Evolutionary conservation across 139 green algal species (phyloP).

Genomic region (Chlorella vulgaris): DNA sequence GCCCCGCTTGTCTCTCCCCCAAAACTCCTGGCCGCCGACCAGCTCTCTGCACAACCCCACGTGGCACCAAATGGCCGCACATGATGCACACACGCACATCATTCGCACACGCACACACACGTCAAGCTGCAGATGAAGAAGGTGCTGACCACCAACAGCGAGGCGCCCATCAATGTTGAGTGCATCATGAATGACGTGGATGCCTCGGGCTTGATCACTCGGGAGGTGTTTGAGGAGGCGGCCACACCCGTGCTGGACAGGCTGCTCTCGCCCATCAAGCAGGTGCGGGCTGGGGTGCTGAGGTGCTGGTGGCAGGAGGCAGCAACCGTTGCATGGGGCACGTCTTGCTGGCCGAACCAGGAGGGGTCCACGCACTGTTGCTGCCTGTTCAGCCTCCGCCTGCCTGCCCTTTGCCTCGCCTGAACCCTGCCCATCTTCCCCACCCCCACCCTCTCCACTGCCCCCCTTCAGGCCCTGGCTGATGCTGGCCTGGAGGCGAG

Average conservation of each 20-base stretch:
- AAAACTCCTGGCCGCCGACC: neutral
- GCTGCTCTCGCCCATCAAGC: slow-evolving; percentile 60
- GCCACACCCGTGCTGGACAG: slow-evolving; percentile 61
- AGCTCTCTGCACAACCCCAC: neutral
- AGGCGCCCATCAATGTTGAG: slow-evolving; percentile 91
- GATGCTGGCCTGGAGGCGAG: slow-evolving; percentile 67
- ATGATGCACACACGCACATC: neutral
- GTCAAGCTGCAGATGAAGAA: slow-evolving; percentile 4
- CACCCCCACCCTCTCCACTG: neutral
- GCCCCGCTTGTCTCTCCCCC: neutral
- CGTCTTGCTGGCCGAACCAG: neutral
- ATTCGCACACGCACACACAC: neutral
- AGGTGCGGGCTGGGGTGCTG: neutral
- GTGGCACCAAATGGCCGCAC: neutral
- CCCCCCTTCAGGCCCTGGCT: slow-evolving; percentile 55
- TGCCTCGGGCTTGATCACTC: slow-evolving; percentile 67
- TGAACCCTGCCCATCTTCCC: no score
- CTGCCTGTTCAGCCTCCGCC: neutral
- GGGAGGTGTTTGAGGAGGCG: slow-evolving; percentile 84
- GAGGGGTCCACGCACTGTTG: neutral
- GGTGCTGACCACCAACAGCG: slow-evolving; percentile 89
- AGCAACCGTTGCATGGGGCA: neutral
- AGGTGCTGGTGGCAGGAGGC: neutral
- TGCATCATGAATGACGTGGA: slow-evolving; percentile 96
- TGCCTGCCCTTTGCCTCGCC: no score